These are phyloP conservation scores for Meira nashicola DNA, from an alignment of 1,284 basidiomycete species.

Conservation along the genomic window DNA sequence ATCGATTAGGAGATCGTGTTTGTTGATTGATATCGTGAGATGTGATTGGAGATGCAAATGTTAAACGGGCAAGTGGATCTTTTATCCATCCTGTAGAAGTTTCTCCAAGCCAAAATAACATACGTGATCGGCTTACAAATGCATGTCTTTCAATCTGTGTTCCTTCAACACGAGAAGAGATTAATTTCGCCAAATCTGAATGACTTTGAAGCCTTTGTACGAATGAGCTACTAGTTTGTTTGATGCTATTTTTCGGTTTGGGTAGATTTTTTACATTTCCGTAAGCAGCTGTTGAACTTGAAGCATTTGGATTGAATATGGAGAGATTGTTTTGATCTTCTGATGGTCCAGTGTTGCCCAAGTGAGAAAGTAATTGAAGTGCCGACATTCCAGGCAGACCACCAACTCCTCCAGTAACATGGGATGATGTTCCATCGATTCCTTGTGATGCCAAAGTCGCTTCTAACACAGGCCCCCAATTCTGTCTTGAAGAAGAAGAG, in stretches of 20 bases:
- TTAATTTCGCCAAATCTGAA: slow-evolving; percentile 68
- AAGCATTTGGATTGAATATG: background rate
- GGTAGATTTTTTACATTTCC: slow-evolving; percentile 5
- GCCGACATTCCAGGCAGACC: slow-evolving; percentile 25
- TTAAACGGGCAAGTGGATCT: slow-evolving; percentile 70
- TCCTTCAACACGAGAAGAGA: slow-evolving; percentile 50
- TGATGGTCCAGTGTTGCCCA: background rate
- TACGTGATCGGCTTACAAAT: slow-evolving; percentile 38
- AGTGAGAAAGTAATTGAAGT: slow-evolving; percentile 2
- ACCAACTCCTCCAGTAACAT: slow-evolving; percentile 30
- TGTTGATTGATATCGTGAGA: slow-evolving; percentile 78
- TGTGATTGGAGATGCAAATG: slow-evolving; percentile 74
- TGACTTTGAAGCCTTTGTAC: slow-evolving; percentile 74
- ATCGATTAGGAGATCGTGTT: slow-evolving; percentile 69
- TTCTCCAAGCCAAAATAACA: slow-evolving; percentile 38
- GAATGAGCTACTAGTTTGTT: slow-evolving; percentile 81
- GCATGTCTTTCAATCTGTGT: slow-evolving; percentile 22
- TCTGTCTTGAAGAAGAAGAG: too few species aligned
- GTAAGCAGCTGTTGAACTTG: background rate
- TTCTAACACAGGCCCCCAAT: slow-evolving; percentile 23
- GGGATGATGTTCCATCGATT: slow-evolving; percentile 32
- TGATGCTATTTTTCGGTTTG: slow-evolving; percentile 77
- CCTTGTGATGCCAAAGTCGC: slow-evolving; percentile 34
- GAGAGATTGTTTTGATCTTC: slow-evolving; percentile 16
- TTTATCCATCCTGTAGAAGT: slow-evolving; percentile 27